Evolutionary conservation across 345 rosid genomes (phyloP), one percentile per base, ranked within the genome.

Genomic region (Bretschneidera sinensis): DNA sequence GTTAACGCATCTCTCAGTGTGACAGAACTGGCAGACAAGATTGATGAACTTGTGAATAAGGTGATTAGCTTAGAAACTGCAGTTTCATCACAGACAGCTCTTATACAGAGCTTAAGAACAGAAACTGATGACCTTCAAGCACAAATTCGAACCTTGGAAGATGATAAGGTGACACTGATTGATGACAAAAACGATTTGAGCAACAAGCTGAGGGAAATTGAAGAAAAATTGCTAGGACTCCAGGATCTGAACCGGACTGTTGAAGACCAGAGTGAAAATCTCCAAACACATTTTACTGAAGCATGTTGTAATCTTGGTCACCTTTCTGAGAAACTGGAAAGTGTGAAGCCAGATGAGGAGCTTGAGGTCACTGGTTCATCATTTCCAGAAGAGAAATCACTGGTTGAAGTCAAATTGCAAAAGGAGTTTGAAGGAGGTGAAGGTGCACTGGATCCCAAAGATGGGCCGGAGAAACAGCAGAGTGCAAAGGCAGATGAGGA

Each of bases 21-120:
- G 47, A 60, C 82, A 22, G 91, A 95, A 57, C 81, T 91, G 85
- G 88, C 85, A n/a, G 97, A 91, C 84, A 86, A 76, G 76, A 88
- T 91, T 11, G 96, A 95, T 71, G 96, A 85, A 69, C 86, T 88
- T 20, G 99, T 84, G 64, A 80, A 77, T 79, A 91, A 85, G 73
- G 96, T 88, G 58, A 72, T 91, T 63, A 70, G 59, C 71, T 64
- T 95, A 67, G 97, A 91, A 76, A 77, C 85, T 49, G 83, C 95
- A 13, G 85, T 88, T 60, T 85, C 96, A 0, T 85, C 95, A 0
- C 92, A 95, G 70, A 69, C 84, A 24, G 82, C 81, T 45, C 81
- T 88, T 66, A 76, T 88, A 62, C 83, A 70, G 68, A 76, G 95
- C 59, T 31, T 95, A 47, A 82, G 77, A 73, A 61, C 72, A 2